Evolutionary conservation across 306 rosid species (phyloP).

Genomic region (Mimosa bimucronata): DNA sequence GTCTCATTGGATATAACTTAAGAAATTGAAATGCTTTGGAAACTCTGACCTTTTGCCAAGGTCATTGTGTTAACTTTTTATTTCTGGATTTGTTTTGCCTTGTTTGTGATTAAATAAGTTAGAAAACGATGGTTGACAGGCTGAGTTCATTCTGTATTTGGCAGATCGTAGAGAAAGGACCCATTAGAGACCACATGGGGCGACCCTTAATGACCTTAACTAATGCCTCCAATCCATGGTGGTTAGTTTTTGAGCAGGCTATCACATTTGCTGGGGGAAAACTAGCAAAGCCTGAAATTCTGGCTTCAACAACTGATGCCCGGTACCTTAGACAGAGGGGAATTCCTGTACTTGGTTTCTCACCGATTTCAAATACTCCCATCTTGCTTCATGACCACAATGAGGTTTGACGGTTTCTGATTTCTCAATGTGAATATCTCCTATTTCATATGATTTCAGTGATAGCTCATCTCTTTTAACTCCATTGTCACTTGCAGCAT

Average conservation of each 20-base stretch:
- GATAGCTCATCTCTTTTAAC: background rate
- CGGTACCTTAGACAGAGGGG: constrained; percentile 70
- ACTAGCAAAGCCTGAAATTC: constrained; percentile 83
- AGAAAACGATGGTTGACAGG: background rate
- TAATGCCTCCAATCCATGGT: constrained; percentile 90
- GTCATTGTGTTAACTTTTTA: constrained; percentile 22
- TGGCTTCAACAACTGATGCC: constrained; percentile 82
- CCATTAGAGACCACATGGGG: constrained; percentile 65
- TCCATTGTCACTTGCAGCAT: constrained; percentile 55
- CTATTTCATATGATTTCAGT: constrained; percentile 1
- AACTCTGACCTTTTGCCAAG: constrained; percentile 15
- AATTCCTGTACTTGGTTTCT: constrained; percentile 88
- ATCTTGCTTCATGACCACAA: constrained; percentile 93
- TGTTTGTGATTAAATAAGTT: constrained; percentile 21
- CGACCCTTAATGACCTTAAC: constrained; percentile 67
- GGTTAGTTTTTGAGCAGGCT: constrained; percentile 78
- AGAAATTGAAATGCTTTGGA: constrained; percentile 26
- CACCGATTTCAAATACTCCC: constrained; percentile 89
- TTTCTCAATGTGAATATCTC: background rate
- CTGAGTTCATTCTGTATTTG: constrained; percentile 17
- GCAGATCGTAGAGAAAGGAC: constrained; percentile 75
- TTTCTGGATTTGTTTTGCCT: constrained; percentile 25
- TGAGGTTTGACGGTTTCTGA: constrained; percentile 57
- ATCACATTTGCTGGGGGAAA: constrained; percentile 71
- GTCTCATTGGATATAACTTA: background rate